Percentiles rank a stretch among this genome's conserved stretches.
phyloP scores from a whole-genome alignment of 176 grass and related monocot species.

The Tillandsia fasciculata region DNA sequence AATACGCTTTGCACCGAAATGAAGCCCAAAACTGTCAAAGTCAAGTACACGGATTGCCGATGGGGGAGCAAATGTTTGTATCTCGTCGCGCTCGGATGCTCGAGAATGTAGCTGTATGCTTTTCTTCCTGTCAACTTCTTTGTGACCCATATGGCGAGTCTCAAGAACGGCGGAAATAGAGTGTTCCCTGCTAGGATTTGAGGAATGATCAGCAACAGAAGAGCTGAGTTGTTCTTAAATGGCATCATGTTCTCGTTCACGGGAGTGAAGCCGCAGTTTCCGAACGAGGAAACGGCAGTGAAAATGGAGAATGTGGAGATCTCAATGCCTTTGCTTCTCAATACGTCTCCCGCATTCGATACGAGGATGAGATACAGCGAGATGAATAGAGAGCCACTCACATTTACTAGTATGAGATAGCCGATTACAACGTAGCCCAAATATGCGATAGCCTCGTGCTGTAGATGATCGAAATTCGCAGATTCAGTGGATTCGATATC shows the following conservation, averaged over 20 bases:
- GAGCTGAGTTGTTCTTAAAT: slow-evolving; percentile 43
- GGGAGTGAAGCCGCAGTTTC: slow-evolving; percentile 76
- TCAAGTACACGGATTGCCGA: slow-evolving; percentile 31
- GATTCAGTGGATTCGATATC: slow-evolving; percentile 30
- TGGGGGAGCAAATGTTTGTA: slow-evolving; percentile 52
- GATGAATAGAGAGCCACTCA: slow-evolving; percentile 35
- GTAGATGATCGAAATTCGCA: slow-evolving; percentile 17
- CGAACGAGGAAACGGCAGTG: slow-evolving; percentile 52
- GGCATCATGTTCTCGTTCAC: slow-evolving; percentile 73
- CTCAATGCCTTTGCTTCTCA: slow-evolving; percentile 38
- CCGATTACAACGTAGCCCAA: slow-evolving; percentile 34
- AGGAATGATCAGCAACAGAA: slow-evolving; percentile 56
- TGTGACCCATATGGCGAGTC: slow-evolving; percentile 46
- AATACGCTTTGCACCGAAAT: slow-evolving; percentile 43
- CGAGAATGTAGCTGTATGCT: slow-evolving; percentile 47
- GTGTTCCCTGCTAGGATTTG: slow-evolving; percentile 52
- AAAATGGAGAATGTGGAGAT: slow-evolving; percentile 50
- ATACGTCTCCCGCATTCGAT: slow-evolving; percentile 32
- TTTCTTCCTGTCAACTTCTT: slow-evolving; percentile 41
- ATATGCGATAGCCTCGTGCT: slow-evolving; percentile 26
- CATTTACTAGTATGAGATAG: slow-evolving; percentile 39
- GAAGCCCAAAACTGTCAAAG: slow-evolving; percentile 39
- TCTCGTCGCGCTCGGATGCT: slow-evolving; percentile 17
- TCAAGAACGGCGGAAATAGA: slow-evolving; percentile 50
- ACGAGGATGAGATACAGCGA: slow-evolving; percentile 45